Evolutionary conservation across 2,329 filamentous ascomycete species (phyloP).

Genomic region (Aschersonia sp.): DNA sequence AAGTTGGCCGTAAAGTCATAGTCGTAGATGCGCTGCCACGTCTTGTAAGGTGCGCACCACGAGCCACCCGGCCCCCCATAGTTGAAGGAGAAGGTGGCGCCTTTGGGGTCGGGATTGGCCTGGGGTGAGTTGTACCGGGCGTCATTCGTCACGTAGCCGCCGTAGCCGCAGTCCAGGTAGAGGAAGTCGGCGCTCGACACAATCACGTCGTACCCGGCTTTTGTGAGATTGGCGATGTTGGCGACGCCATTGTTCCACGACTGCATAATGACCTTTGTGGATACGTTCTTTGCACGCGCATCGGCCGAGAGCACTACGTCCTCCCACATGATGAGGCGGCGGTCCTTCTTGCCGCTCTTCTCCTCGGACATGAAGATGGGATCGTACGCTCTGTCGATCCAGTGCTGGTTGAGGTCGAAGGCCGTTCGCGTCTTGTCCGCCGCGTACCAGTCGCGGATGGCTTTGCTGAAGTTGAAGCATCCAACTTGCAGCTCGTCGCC

Average conservation of each 20-base stretch:
- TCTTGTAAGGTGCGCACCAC: conserved; percentile 46
- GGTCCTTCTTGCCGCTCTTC: conserved; percentile 18
- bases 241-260: conserved; percentile 37
- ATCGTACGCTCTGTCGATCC: conserved; percentile 31
- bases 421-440: conserved; percentile 26
- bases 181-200: conserved; percentile 41
- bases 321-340: conserved; percentile 43
- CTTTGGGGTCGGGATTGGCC: conserved; percentile 29
- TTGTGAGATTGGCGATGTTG: conserved; percentile 36
- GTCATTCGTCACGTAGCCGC: conserved; percentile 40
- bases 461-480: conserved; percentile 42
- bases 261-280: conserved; percentile 37
- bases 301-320: conserved; percentile 29
- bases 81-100: conserved; percentile 31
- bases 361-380: conserved; percentile 28
- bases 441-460: conserved; percentile 33
- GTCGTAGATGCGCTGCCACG: conserved; percentile 45
- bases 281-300: conserved; percentile 28
- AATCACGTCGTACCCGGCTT: conserved; percentile 35
- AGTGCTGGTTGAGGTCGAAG: conserved; percentile 37
- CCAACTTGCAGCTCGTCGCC: conserved; percentile 36
- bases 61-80: conserved; percentile 36
- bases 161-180: conserved; percentile 41
- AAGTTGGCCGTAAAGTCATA: conserved; percentile 39
- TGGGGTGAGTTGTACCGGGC: conserved; percentile 35